Base-by-base conservation (phyloP, 768 basidiomycete species). In the Kwoniella botswanensis region DNA sequence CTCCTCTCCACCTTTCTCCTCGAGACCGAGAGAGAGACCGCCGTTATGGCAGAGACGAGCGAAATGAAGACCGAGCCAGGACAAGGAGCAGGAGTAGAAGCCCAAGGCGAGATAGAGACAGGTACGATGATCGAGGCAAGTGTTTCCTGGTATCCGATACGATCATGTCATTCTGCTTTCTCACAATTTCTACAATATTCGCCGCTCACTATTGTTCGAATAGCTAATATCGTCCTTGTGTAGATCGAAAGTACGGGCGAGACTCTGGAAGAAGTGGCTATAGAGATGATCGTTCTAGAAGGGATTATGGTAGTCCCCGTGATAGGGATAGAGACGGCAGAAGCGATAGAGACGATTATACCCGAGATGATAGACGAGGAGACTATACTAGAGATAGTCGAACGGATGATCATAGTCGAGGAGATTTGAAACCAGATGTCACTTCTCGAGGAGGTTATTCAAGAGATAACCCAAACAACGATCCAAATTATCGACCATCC, bases 111-210 rank as follows among this genome's bases (percentile, higher is more conserved):
- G 58, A 65, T 57, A 29, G 46, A 7, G 50, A 62, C 22, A 52
- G 71, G 50, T 66, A 71, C 53, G 70, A 61, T 53, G 70, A 71
- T 35, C 63, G 70, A 66, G 58, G 70, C 67, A 35, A 61, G 65
- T 60, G 13, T 12, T 56, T 35, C 15, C 22, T 50, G 35, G 35
- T 35, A 26, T 11, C 18, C 26, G 22, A 13, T 35, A 41, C 12
- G 46, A 29, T 53, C 44, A 50, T 29, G 24, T 24, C n/a, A 12
- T n/a, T 63, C 12, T n/a, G 13, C 53, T 21, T 50, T 52, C 21
- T n/a, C 22, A 10, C 26, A 15, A 35, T 43, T 12, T 18, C 35
- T 18, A 18, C 15, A 57, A 43, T 12, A 29, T 63, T 54, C 18
- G 44, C 52, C 52, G 50, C 46, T 63, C 63, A 54, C n/a, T 29